A percentile compares a stretch with the other conserved stretches of the same genome.
Evolutionary conservation across 2,329 filamentous ascomycete genomes (phyloP).

Genomic region (Cladophialophora chaetospira): DNA sequence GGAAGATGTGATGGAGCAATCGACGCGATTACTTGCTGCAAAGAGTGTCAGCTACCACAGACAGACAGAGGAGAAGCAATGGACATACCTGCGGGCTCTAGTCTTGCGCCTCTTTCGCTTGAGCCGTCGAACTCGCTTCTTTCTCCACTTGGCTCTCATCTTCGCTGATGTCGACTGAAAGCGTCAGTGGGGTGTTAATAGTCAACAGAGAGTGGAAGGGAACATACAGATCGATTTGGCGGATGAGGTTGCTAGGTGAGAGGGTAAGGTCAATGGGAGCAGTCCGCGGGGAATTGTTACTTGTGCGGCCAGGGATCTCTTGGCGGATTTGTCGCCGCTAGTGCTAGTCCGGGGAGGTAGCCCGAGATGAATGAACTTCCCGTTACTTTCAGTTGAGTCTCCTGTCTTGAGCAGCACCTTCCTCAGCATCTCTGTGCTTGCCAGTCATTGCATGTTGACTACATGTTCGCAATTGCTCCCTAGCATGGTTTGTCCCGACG

Average conservation of each 20-base stretch:
- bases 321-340: slow-evolving; percentile 20
- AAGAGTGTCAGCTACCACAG: slow-evolving; percentile 38
- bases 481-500: neutral
- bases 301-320: slow-evolving; percentile 19
- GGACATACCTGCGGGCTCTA: slow-evolving; percentile 87
- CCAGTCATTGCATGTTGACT: neutral
- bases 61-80: neutral
- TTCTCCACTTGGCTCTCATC: slow-evolving; percentile 99
- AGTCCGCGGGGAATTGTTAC: slow-evolving; percentile 6
- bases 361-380: neutral
- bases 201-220: neutral
- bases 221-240: slow-evolving; percentile 24
- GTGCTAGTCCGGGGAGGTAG: slow-evolving; percentile 8
- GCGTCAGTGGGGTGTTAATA: slow-evolving; percentile 13
- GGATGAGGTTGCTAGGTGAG: slow-evolving; percentile 29
- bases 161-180: slow-evolving; percentile 26
- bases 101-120: slow-evolving; percentile 99
- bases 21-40: slow-evolving; percentile 68
- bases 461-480: neutral
- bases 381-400: neutral
- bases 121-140: slow-evolving; percentile 98
- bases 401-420: neutral
- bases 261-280: slow-evolving; percentile 14
- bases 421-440: neutral
- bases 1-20: slow-evolving; percentile 56